phyloP scores from a whole-genome alignment of 179 eudicot species.

The Beta lomatogona region DNA sequence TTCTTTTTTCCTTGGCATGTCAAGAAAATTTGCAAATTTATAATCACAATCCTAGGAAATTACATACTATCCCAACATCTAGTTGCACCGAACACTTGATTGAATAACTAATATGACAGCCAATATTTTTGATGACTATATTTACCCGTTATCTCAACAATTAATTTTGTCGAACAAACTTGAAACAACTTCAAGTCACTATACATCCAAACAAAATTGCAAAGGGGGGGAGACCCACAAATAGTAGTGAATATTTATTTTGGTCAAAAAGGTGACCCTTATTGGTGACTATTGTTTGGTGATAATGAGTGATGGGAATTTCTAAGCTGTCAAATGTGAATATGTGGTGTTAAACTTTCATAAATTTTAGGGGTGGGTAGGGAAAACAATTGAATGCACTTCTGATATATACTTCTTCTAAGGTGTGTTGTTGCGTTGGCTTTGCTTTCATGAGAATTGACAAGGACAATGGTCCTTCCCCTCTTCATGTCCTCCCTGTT shows the following conservation, averaged over 20 bases:
- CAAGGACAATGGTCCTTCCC: conserved; percentile 12
- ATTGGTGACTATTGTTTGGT: neutral
- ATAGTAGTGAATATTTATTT: neutral
- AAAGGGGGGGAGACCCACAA: neutral
- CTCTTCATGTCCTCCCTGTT: neutral
- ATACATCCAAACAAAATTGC: neutral
- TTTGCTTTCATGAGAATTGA: conserved; percentile 21
- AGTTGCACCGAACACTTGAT: too few species aligned
- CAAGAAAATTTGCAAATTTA: too few species aligned
- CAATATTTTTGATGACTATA: too few species aligned
- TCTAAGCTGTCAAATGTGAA: conserved; percentile 16
- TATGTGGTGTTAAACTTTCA: conserved; percentile 4
- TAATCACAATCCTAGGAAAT: too few species aligned
- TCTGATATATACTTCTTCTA: too few species aligned
- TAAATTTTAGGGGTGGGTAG: neutral
- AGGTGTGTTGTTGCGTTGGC: neutral
- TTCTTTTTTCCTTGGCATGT: too few species aligned
- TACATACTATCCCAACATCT: too few species aligned
- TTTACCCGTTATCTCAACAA: too few species aligned
- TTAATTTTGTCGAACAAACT: too few species aligned
- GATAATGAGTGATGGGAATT: neutral
- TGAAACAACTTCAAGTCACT: too few species aligned
- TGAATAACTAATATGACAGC: too few species aligned
- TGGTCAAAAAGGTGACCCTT: neutral
- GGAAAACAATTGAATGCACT: conserved; percentile 21